Evolutionary conservation across 257 asterid species (phyloP).

Genomic region (Jacaranda mimosifolia): DNA sequence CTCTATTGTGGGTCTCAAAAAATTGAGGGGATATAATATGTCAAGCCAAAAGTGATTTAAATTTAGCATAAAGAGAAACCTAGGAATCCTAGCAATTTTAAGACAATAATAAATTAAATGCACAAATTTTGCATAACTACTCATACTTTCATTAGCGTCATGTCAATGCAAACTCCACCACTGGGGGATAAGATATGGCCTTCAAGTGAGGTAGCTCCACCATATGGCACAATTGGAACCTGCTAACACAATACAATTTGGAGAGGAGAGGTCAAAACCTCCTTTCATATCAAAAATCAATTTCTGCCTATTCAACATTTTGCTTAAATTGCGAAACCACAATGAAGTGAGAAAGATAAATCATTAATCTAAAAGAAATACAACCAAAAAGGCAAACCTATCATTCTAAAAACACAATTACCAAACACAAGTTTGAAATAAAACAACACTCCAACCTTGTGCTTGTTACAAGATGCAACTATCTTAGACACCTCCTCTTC

Average conservation of each 20-base stretch:
- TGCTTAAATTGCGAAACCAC: conserved; percentile 16
- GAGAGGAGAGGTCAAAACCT: conserved; percentile 32
- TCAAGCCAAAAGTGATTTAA: conserved; percentile 14
- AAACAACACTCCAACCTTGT: conserved; percentile 67
- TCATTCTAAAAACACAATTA: neutral
- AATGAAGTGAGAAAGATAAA: no score
- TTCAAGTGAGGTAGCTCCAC: conserved; percentile 98
- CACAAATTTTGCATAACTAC: neutral
- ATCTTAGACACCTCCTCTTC: conserved; percentile 94
- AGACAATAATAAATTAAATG: conserved; percentile 17
- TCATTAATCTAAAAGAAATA: neutral
- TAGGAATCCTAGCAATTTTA: neutral
- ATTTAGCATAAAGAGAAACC: conserved; percentile 9
- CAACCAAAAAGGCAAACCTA: conserved; percentile 24
- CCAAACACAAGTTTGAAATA: conserved; percentile 18
- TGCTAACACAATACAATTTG: conserved; percentile 43
- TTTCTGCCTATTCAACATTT: neutral
- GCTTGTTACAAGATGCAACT: conserved; percentile 72
- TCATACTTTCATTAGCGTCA: conserved; percentile 87
- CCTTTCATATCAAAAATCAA: conserved; percentile 16
- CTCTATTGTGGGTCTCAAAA: neutral
- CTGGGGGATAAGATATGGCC: conserved; percentile 91
- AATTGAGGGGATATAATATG: neutral
- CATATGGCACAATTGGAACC: conserved; percentile 98
- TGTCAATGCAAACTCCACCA: conserved; percentile 95